A percentile compares a stretch with the other conserved stretches of the same genome.
phyloP scores from a whole-genome alignment of 352 stramenopile genomes.

The Pythium dissimile region DNA sequence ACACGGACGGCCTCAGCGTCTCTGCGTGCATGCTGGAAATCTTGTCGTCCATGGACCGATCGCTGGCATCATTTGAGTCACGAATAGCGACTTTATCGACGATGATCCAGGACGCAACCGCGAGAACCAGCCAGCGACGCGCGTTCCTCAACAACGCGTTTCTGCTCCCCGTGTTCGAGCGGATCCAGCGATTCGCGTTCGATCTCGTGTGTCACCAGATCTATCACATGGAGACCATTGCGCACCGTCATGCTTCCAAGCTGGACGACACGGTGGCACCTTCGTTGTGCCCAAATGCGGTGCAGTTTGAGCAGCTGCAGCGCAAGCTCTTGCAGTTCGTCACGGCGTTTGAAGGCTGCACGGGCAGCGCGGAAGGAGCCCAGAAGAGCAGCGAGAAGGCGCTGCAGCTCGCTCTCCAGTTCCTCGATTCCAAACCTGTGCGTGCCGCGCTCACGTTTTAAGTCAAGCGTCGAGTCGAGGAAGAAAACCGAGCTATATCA shows the following conservation, averaged over 20 bases:
- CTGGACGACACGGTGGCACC: background rate
- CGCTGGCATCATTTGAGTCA: slow-evolving; percentile 27
- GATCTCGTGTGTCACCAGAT: slow-evolving; percentile 51
- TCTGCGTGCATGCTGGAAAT: slow-evolving; percentile 62
- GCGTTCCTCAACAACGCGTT: slow-evolving; percentile 50
- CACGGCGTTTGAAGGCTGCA: slow-evolving; percentile 66
- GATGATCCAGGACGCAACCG: slow-evolving; percentile 35
- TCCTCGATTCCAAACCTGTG: slow-evolving; percentile 29
- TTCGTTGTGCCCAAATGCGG: background rate
- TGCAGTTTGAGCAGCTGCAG: slow-evolving; percentile 43
- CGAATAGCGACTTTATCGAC: slow-evolving; percentile 31
- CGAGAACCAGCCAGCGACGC: slow-evolving; percentile 57
- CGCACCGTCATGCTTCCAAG: background rate
- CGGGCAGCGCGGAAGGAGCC: slow-evolving; percentile 31
- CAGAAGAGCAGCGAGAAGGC: slow-evolving; percentile 58
- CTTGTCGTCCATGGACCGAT: slow-evolving; percentile 37
- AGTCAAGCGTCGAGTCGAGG: too few relatives aligned
- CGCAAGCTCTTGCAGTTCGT: slow-evolving; percentile 62
- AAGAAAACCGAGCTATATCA: too few relatives aligned
- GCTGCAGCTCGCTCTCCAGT: slow-evolving; percentile 50
- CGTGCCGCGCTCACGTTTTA: background rate
- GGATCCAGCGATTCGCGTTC: slow-evolving; percentile 37
- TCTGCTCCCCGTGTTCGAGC: slow-evolving; percentile 46
- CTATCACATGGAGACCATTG: slow-evolving; percentile 31
- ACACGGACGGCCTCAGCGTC: slow-evolving; percentile 56